Evolutionary conservation across 177 flowering plant genomes (phyloP).

Genomic region (Vitis hybrid): DNA sequence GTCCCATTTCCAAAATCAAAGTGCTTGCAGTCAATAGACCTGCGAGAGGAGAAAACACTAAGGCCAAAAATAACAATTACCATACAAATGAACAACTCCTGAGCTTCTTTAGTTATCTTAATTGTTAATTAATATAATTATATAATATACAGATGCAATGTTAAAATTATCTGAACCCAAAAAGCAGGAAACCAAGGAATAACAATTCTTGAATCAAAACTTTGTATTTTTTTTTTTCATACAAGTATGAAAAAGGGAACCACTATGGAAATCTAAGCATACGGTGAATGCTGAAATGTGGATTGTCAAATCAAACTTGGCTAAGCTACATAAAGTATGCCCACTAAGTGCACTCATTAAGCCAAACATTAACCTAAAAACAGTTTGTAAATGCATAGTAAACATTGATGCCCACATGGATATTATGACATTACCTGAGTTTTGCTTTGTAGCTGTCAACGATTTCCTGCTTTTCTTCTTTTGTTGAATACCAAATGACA

Average conservation of each 20-base stretch:
- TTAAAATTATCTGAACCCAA: no score
- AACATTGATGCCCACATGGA: no score
- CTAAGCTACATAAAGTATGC: no score
- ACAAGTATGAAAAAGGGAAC: neutral
- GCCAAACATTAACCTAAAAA: no score
- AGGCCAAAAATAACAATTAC: neutral
- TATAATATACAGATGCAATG: no score
- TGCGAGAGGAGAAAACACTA: constrained; percentile 29
- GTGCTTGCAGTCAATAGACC: constrained; percentile 94
- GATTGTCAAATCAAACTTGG: no score
- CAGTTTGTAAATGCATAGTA: no score
- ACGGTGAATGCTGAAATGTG: no score
- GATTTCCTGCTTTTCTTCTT: constrained; percentile 86
- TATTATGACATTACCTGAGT: constrained; percentile 56
- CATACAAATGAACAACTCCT: neutral
- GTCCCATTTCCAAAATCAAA: constrained; percentile 92
- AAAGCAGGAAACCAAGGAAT: neutral
- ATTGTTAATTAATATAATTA: no score
- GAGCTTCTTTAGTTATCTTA: no score
- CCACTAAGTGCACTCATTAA: no score
- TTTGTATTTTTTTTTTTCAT: neutral
- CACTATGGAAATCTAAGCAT: no score
- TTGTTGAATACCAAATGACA: constrained; percentile 80
- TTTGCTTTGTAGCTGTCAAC: constrained; percentile 74
- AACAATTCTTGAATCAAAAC: neutral